phyloP scores from a whole-genome alignment of 345 rosid species.

The Lepidium aucheri region DNA sequence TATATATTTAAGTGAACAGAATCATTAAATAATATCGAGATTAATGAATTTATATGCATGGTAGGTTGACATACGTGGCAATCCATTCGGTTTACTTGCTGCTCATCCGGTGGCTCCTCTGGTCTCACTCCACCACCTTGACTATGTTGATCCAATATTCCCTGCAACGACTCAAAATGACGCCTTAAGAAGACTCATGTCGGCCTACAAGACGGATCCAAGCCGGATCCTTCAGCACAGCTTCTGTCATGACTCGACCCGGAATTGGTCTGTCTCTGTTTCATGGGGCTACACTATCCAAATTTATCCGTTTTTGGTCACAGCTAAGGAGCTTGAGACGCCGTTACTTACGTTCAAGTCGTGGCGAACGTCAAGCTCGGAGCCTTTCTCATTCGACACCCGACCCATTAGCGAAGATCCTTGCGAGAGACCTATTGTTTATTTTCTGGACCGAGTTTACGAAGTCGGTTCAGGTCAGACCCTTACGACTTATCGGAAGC shows the following conservation, averaged over 20 bases:
- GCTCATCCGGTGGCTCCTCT: constrained; percentile 86
- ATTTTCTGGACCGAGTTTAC: constrained; percentile 49
- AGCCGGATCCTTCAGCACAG: constrained; percentile 65
- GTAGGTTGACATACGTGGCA: constrained; percentile 80
- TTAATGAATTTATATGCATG: too few species aligned
- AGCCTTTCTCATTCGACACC: constrained; percentile 69
- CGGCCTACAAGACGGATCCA: constrained; percentile 50
- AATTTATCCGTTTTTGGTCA: constrained; percentile 45
- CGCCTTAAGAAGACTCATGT: constrained; percentile 43
- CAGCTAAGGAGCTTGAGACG: constrained; percentile 56
- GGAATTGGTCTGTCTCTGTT: constrained; percentile 66
- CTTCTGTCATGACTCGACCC: constrained; percentile 54
- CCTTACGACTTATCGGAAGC: constrained; percentile 46
- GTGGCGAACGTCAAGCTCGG: constrained; percentile 59
- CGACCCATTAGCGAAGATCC: constrained; percentile 43
- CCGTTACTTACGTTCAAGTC: constrained; percentile 54
- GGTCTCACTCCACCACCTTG: constrained; percentile 80
- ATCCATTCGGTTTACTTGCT: constrained; percentile 68
- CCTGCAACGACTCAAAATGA: constrained; percentile 39
- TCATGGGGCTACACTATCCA: constrained; percentile 89
- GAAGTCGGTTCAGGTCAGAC: constrained; percentile 25
- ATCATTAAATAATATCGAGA: too few species aligned
- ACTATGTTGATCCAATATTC: constrained; percentile 53
- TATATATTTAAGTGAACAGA: too few species aligned
- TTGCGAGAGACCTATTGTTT: constrained; percentile 55